Percentiles rank a stretch among this genome's conserved stretches.
These are phyloP conservation scores for Stachybotrys chlorohalonatus DNA, from an alignment of 2,329 filamentous ascomycete genomes.

Conservation along the genomic window DNA sequence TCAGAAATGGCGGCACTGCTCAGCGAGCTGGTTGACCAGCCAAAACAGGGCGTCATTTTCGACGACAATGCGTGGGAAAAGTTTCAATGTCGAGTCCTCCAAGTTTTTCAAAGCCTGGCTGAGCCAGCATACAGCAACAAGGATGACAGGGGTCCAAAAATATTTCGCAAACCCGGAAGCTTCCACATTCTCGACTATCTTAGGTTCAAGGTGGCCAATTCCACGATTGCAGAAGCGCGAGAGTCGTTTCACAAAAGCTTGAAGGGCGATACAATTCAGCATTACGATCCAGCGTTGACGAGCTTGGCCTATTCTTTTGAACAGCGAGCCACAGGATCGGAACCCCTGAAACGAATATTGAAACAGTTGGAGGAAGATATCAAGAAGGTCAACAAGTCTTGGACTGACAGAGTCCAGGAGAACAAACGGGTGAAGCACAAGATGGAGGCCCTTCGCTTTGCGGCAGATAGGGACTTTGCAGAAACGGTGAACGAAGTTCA, in stretches of 20 bases:
- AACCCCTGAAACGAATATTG: conserved; percentile 16
- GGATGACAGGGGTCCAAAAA: conserved; percentile 4
- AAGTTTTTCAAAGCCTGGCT: conserved; percentile 6
- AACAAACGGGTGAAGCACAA: conserved; percentile 6
- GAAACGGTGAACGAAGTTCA: conserved; percentile 16
- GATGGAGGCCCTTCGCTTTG: not conserved
- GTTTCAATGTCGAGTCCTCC: conserved; percentile 20
- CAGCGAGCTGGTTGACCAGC: conserved; percentile 47
- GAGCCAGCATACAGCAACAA: conserved; percentile 37
- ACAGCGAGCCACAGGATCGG: conserved; percentile 24
- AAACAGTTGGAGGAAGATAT: conserved; percentile 24
- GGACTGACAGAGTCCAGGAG: conserved; percentile 13
- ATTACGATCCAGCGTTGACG: not conserved
- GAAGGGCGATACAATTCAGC: not conserved
- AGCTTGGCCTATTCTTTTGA: not conserved
- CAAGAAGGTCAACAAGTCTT: conserved; percentile 15
- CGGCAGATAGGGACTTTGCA: not conserved
- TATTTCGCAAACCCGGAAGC: conserved; percentile 7
- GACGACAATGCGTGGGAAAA: conserved; percentile 27
- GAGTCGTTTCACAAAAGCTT: not conserved
- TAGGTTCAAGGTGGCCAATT: conserved; percentile 43
- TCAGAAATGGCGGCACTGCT: conserved; percentile 19
- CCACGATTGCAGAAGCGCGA: conserved; percentile 20
- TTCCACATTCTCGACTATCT: conserved; percentile 54
- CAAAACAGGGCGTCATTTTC: conserved; percentile 47